These are phyloP conservation scores for Suhomyces canberraensis DNA, from an alignment of 805 yeast genomes.

Conservation along the genomic window DNA sequence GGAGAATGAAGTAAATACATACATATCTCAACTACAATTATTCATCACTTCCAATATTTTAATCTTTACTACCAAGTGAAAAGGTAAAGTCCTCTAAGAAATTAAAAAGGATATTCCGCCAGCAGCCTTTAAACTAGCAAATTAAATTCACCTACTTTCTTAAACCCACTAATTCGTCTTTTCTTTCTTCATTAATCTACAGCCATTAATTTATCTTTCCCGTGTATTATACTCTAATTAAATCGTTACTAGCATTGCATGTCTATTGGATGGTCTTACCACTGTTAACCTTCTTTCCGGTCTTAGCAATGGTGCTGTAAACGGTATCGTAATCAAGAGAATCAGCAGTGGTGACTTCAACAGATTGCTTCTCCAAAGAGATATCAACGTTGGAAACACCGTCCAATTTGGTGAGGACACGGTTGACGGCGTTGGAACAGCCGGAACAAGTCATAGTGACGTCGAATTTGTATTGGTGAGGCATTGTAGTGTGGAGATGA, in stretches of 20 bases:
- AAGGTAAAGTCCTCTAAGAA: too few relatives aligned
- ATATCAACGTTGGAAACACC: constrained; percentile 75
- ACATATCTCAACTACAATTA: too few relatives aligned
- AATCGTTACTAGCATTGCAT: too few relatives aligned
- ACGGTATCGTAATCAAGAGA: constrained; percentile 70
- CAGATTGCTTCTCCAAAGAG: constrained; percentile 77
- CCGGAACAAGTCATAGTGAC: constrained; percentile 87
- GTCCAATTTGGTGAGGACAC: constrained; percentile 64
- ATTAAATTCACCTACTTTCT: too few relatives aligned
- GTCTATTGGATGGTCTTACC: constrained; percentile 52
- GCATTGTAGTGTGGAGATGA: constrained; percentile 36
- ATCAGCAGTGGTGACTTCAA: constrained; percentile 63
- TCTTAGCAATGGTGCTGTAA: constrained; percentile 76
- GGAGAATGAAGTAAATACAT: too few relatives aligned
- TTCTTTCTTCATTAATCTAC: too few relatives aligned
- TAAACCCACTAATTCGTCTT: too few relatives aligned
- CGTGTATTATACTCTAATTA: not conserved
- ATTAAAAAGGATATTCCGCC: too few relatives aligned
- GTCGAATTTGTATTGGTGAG: constrained; percentile 70
- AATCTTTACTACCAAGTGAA: too few relatives aligned
- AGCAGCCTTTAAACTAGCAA: too few relatives aligned
- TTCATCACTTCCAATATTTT: too few relatives aligned
- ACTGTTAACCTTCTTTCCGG: constrained; percentile 78
- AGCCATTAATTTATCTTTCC: not conserved
- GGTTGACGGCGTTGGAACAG: constrained; percentile 82